Base-by-base conservation (phyloP, 169 alveolate genomes). In the Eimeria tenella region DNA sequence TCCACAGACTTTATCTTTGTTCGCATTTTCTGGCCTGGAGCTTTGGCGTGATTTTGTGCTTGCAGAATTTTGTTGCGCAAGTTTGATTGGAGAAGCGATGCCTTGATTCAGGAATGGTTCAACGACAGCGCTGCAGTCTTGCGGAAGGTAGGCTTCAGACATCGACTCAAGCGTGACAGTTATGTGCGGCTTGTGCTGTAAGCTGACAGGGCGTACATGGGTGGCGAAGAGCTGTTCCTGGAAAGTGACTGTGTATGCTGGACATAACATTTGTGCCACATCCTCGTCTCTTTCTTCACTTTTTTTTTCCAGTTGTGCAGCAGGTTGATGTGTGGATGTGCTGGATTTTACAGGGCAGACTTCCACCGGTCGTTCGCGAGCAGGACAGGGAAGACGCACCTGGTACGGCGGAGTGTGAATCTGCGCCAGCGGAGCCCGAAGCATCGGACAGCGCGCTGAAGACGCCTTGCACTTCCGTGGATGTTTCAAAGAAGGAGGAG, bases 31-130 rank as follows among this genome's bases (percentile, higher is more conserved):
- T 52, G 19, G n/a, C 19, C 68, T 5, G 4, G 4, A 19, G 49
- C 21, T 50, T 4, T 1, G 86, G 65, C 49, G 21, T 19, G 68
- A n/a, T n/a, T 21, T 75, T 17, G 4, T 56, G 53, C 79, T 13
- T 71, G 87, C 90, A 90, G 94, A 19, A 31, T 63, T 4, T 60
- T 90, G 4, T 90, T 90, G 63, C 68, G 94, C 11, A 65, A 82
- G 50, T 90, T 74, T 56, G 90, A 83, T 42, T 90, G 89, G 89
- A 81, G 83, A 10, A 55, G 82, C 11, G 94, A 90, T 23, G 90
- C 84, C 82, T 58, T 90, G 42, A 58, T 90, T 17, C 94, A 90
- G 56, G 94, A 90, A 73, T 90, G 94, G 94, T 90, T 74, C 62
- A 58, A 74, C 25, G 94, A 90, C 70, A 58, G 83, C 71, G 71